Conservation (phyloP, 768 basidiomycete species). For the Kondoa malvinella region DNA sequence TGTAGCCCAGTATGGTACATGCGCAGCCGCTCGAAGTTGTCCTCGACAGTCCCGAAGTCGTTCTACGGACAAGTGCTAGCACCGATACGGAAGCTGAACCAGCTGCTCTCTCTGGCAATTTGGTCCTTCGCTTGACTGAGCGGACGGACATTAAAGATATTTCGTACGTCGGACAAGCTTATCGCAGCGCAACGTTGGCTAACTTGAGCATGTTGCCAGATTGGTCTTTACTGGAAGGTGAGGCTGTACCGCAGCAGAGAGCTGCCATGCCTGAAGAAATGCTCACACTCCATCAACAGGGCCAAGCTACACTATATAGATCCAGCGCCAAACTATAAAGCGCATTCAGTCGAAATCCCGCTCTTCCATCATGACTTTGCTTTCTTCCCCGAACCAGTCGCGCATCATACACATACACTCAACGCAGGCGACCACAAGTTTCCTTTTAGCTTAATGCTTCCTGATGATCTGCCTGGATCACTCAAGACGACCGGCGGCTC, state of each 20-base stretch:
- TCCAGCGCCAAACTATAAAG: conserved; percentile 14
- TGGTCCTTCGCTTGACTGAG: conserved; percentile 63
- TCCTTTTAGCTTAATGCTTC: conserved; percentile 74
- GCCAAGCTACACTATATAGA: conserved; percentile 25
- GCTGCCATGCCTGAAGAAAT: no score
- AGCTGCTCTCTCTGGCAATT: conserved; percentile 57
- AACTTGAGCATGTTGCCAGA: no score
- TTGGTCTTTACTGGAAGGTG: conserved; percentile 68
- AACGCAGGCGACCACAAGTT: conserved; percentile 90
- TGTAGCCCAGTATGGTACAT: no score
- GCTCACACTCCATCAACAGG: not conserved
- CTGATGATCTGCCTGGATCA: conserved; percentile 67
- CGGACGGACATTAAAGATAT: conserved; percentile 45
- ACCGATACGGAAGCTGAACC: conserved; percentile 56
- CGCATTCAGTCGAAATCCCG: conserved; percentile 24
- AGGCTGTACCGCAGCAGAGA: no score
- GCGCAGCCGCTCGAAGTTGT: conserved; percentile 47
- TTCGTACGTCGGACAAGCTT: conserved; percentile 11
- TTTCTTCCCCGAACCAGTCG: conserved; percentile 28
- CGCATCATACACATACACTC: conserved; percentile 53
- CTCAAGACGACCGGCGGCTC: conserved; percentile 40
- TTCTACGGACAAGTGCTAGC: conserved; percentile 56
- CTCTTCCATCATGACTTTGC: conserved; percentile 27
- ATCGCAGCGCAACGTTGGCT: no score
- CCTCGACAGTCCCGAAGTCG: conserved; percentile 52